Conservation (phyloP, 1,139 yeast genomes). For the Suhomyces bokatorum region DNA sequence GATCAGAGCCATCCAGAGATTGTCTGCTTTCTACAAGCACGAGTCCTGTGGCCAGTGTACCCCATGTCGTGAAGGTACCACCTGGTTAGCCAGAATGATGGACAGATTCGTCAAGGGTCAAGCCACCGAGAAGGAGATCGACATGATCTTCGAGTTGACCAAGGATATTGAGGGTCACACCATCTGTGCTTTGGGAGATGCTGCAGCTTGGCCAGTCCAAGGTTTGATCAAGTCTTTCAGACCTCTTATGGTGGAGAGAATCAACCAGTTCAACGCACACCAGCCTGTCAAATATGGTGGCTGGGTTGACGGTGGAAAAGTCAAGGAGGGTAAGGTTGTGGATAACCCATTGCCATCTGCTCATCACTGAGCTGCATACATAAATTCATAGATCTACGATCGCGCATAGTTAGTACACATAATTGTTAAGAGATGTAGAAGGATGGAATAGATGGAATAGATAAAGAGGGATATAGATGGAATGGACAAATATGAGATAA, state of each 20-base stretch:
- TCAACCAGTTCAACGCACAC: conserved; percentile 50
- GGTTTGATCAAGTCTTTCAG: conserved; percentile 81
- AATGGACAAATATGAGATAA: too few species aligned
- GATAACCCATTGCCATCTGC: conserved; percentile 58
- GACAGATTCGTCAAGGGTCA: conserved; percentile 76
- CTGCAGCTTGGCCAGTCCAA: conserved; percentile 92
- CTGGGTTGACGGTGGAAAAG: conserved; percentile 66
- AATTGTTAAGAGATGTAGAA: conserved; percentile 5
- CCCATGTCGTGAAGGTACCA: conserved; percentile 93
- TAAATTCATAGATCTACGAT: conserved; percentile 9
- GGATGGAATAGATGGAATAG: background rate
- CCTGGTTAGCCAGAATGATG: conserved; percentile 83
- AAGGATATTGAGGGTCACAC: conserved; percentile 89
- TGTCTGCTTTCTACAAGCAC: conserved; percentile 80
- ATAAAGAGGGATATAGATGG: background rate
- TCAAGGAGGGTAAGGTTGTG: conserved; percentile 64
- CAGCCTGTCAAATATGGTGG: conserved; percentile 67
- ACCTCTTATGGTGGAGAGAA: conserved; percentile 76
- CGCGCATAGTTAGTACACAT: conserved; percentile 8
- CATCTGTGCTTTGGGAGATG: conserved; percentile 88
- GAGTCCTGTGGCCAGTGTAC: conserved; percentile 95
- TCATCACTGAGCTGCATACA: conserved; percentile 27
- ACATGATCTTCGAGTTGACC: conserved; percentile 76
- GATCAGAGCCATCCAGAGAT: conserved; percentile 80
- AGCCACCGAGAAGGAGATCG: conserved; percentile 77